These are phyloP conservation scores for Claviceps africana DNA, from an alignment of 2,329 filamentous ascomycete genomes.

Conservation along the genomic window DNA sequence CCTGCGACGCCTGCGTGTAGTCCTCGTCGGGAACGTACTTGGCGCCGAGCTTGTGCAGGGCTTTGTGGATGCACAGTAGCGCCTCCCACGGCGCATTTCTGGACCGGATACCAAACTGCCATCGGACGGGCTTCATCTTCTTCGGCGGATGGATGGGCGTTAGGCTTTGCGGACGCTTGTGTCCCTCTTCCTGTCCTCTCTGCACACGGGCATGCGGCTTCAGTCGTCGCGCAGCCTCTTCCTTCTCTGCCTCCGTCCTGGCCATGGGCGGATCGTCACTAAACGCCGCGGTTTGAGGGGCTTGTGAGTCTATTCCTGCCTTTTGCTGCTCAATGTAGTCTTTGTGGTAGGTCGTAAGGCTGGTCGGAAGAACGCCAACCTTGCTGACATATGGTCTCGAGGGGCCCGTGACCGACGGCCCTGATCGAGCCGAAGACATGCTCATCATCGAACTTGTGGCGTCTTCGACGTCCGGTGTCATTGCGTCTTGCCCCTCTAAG, in stretches of 20 bases:
- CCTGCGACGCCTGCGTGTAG: conserved; percentile 31
- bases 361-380: conserved; percentile 82
- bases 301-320: conserved; percentile 32
- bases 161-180: conserved; percentile 45
- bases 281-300: conserved; percentile 28
- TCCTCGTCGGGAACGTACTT: conserved; percentile 66
- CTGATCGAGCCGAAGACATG: conserved; percentile 40
- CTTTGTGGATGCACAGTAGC: conserved; percentile 88
- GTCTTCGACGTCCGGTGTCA: conserved; percentile 23
- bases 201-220: conserved; percentile 72
- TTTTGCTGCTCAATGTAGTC: conserved; percentile 70
- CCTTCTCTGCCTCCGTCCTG: conserved; percentile 59
- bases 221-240: conserved; percentile 64
- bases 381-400: conserved; percentile 58
- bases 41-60: conserved; percentile 73
- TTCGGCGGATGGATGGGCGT: conserved; percentile 50
- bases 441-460: conserved; percentile 36
- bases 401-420: conserved; percentile 32
- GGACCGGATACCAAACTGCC: conserved; percentile 96
- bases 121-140: conserved; percentile 70
- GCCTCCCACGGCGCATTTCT: conserved; percentile 90
- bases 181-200: conserved; percentile 51
- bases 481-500: conserved; percentile 20
- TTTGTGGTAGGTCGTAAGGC: conserved; percentile 77
- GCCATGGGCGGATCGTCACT: conserved; percentile 35